Evolutionary conservation across 441 rosid species (phyloP), one percentile per base, ranked within the genome.

Genomic region (Croton setiger): DNA sequence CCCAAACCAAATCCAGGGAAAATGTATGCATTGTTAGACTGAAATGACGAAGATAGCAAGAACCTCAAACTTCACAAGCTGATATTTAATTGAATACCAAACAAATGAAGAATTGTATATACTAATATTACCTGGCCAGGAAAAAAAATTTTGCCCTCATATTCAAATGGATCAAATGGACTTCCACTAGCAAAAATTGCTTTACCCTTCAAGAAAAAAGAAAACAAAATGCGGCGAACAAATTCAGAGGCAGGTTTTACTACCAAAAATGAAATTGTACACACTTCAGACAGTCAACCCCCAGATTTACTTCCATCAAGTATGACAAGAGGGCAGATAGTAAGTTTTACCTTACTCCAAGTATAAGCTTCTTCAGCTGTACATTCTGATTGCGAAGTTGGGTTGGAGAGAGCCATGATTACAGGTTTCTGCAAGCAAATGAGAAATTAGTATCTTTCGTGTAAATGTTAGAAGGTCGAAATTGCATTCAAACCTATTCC

Each of bases 1-100:
- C 98, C 98, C 80, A 92, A 83, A 66, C 98, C 98, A n/a, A 90
- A 76, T 67, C 96, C 98, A 0, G 98, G 98, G 85, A 92, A 92
- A 39, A 92, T 87, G 77, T 92, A 92, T 57, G 96, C 92, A 79
- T 90, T 92, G 77, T 92, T 92, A 75, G 93, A 93, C 93, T 92
- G 87, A 77, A 45, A 53, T 18, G 12, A 61, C 53, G 63, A 66
- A 31, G 58, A n/a, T 66, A 73, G 33, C 41, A 41, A 48, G 51
- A 58, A 49, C n/a, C 7, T 63, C 54, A 54, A 63, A 53, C 27
- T 11, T 59, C 15, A 2, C 33, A n/a, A 15, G 18, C 55, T 43
- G 39, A 21, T 11, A 3, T 35, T 23, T 41, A 67, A 44, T 21
- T 44, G 73, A 10, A 51, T 33, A 52, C 66, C 18, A 41, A 76